Evolutionary conservation across 768 basidiomycete species (phyloP), one percentile per base, ranked within the genome.

Genomic region (Gloeophyllum trabeum): DNA sequence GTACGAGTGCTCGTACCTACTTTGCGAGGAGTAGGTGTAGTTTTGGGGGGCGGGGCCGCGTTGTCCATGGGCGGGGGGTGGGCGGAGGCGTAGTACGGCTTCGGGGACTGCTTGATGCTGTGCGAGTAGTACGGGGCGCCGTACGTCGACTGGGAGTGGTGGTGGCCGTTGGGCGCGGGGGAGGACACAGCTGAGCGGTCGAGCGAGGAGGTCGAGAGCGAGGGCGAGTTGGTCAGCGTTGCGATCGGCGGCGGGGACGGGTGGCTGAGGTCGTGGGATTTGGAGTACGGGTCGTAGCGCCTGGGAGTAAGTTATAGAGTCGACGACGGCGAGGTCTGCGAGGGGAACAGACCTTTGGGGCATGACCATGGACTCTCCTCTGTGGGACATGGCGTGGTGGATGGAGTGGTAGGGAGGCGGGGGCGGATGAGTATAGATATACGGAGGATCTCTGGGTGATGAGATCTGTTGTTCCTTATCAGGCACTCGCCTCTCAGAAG

Each of bases 141-240:
- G 13, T 38, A 39, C 21, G 42, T 13, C 7, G 37, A 36, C 4
- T 55, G 54, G 60, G 46, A 55, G 64, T 40, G 55, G 61, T 47
- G 64, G 62, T 47, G 66, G 59, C 51, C 73, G 63, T 42, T 70
- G 53, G 46, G 62, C 19, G 75, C 73, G 5, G 81, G 76, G 1
- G 77, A 75, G n/a, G 69, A 69, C 35, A 73, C 69, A 24, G 73
- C 70, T 35, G 74, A 73, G 52, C 75, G 71, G 62, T 79, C 77
- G 25, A 72, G 62, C 0, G 76, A 76, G 35, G 75, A 74, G 25
- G 71, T 67, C 6, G 75, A 78, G 25, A 74, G 61, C 4, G 77
- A 73, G 30, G 80, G 77, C 0, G 80, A 81, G 53, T 75, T 73
- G 20, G 75, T 61, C 46, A 66, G 63, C 35, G 68, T 66, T 6